Evolutionary conservation across 441 rosid species (phyloP), one percentile per base, ranked within the genome.

Genomic region (Croton laevigatus): DNA sequence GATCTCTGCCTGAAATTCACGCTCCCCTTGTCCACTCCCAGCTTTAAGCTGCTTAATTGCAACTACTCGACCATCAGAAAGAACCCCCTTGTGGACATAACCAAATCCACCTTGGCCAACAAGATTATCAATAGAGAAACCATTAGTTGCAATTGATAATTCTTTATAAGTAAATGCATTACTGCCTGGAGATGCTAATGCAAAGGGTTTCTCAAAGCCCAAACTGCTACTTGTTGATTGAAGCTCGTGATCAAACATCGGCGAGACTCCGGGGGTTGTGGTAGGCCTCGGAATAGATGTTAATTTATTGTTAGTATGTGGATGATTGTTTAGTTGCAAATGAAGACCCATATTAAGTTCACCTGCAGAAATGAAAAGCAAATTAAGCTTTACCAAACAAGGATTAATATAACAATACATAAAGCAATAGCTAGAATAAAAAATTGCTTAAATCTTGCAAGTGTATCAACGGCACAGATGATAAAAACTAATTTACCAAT

Each of bases 21-120:
- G 93, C 77, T 94, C 97, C 42, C 99, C 99, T 72, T 92, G 99
- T 62, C 96, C 87, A 65, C 98, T 92, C 55, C 96, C 98, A 10
- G 86, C 87, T 82, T 94, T 94, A 71, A 94, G 84, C 75, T 85
- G 97, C 77, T 94, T 94, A 53, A 94, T 76, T 3, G 98, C 98
- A 61, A 94, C 89, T 76, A 88, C 93, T 81, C 84, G 89, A 32
- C 98, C 98, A 71, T 85, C 85, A 0, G 81, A 81, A 38, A 94
- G 89, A 60, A 90, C 77, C 76, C 99, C 99, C 22, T 80, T 88
- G 70, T 92, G 94, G 76, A 94, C 99, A 71, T 85, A 94, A 49
- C 99, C 98, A 8, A 94, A 94, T 45, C 99, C 99, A 9, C 99
- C 99, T 82, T 94, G 97, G 53, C 99, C 99, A 1, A 94, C 83